These are phyloP conservation scores for Trichoderma reesei DNA, from an alignment of 495 filamentous ascomycete species.

Conservation along the genomic window DNA sequence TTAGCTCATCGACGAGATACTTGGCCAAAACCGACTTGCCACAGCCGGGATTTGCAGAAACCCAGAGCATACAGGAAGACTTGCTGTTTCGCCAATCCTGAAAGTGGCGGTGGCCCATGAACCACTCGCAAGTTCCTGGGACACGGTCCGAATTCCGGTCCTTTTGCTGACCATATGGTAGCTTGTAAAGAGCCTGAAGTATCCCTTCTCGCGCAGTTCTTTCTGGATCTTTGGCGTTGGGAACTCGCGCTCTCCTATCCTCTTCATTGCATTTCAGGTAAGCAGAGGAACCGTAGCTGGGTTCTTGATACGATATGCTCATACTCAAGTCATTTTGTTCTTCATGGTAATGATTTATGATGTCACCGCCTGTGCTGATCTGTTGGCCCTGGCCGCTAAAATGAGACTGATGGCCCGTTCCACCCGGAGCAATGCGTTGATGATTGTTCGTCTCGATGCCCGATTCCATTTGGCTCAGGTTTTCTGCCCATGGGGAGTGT, in stretches of 20 bases:
- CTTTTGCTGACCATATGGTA: neutral
- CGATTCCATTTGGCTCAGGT: neutral
- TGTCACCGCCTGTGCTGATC: neutral
- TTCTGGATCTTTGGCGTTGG: neutral
- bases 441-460: neutral
- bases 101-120: neutral
- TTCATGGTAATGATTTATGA: neutral
- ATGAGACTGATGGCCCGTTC: neutral
- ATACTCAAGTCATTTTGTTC: too few species aligned
- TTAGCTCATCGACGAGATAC: conserved; percentile 25
- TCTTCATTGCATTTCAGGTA: too few species aligned
- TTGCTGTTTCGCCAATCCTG: neutral
- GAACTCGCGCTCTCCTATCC: too few species aligned
- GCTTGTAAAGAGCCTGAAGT: neutral
- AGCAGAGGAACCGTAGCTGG: too few species aligned
- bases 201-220: neutral
- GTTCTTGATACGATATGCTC: too few species aligned
- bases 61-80: neutral
- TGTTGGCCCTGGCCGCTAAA: neutral
- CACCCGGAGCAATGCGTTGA: neutral
- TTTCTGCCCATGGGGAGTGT: neutral
- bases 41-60: conserved; percentile 36
- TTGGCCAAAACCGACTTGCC: conserved; percentile 39
- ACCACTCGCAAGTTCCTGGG: neutral
- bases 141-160: neutral